Evolutionary conservation across 164 flowering plant species (phyloP), one percentile per base, ranked within the genome.

Genomic region (Magnolia sinica): DNA sequence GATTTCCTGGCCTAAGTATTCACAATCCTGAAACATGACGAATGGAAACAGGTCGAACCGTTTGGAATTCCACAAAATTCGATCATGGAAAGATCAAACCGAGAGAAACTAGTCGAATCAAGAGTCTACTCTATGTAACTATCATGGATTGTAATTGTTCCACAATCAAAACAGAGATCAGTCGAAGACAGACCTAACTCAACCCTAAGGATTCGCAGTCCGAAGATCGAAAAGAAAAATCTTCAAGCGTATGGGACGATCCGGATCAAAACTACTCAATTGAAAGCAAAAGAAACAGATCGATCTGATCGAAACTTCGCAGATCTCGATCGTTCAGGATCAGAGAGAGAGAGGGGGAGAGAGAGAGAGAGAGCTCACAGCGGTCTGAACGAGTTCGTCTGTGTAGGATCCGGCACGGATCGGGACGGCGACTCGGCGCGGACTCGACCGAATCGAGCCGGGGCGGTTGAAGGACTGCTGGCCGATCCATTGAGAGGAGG

Each of bases 351-450:
- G 19, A 8, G 70, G 0, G 70, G 9, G 37, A 24, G 73, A n/a
- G 31, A 20, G 64, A 50, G 50, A 14, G 64, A 51, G 55, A 78
- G 50, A 74, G 84, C 90, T 84, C 63, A 92, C 97, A 20, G 92
- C 95, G 77, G 97, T 92, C 69, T 87, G 84, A 72, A 92, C 85
- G 83, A 92, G 95, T 77, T 92, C 97, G 6, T 92, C 95, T 61
- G 91, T 80, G 88, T 90, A 91, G 50, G 95, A 76, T 49, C 89
- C 76, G 64, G 97, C 94, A 27, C 91, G 89, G 88, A 90, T 83
- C 81, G 87, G 84, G 71, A 82, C 61, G 72, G 87, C 78, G 70
- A 85, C 85, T 7, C 90, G 88, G 78, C 90, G 85, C 70, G 80
- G 68, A 22, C 83, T 45, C 68, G 73, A 65, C 45, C 79, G 83